Base-by-base conservation (phyloP, 345 rosid species). In the Hibiscus syriacus region DNA sequence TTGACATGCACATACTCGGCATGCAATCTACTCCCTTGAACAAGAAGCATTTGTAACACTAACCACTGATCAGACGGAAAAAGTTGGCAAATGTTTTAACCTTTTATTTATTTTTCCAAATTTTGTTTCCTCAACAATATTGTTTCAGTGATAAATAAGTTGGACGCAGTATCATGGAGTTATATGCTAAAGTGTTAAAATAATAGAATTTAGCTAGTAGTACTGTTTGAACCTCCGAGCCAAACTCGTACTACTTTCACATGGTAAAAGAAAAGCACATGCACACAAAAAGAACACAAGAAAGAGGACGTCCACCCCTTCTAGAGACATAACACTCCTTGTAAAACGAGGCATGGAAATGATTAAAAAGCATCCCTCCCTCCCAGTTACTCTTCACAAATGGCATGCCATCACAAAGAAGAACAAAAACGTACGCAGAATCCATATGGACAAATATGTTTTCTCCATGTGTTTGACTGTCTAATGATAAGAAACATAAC, bases 401-500 rank as follows among this genome's bases (percentile, higher is more conserved):
- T 36, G 26, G 1, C 9, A 60, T 36, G 23, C n/a, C n/a, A n/a
- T n/a, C n/a, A n/a, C n/a, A n/a, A n/a, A n/a, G n/a, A n/a, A n/a
- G n/a, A n/a, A n/a, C n/a, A 6, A 32, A 58, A 17, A 55, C 60
- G 6, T 27, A 55, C 11, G 60, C 10, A 55, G 36, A 55, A 14
- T 27, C 9, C 34, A 5, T 27, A 14, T 1, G 17, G 17, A 19
- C 39, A n/a, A n/a, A 14, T 49, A 64, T 48, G 54, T 20, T 46
- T 13, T 34, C 38, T 46, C 63, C 56, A 57, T 68, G 67, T 25
- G 53, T 55, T 52, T 55, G 72, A 62, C 79, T 67, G 77, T 38
- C 72, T 38, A 67, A 39, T 53, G 36, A 67, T 25, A 60, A 72
- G 67, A 64, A 74, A 68, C 71, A 74, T 71, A 60, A 76, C 67